A percentile compares a stretch with the other conserved stretches of the same genome.
Evolutionary conservation across 192 early-diverging fungal genomes (phyloP).

Genomic region (Rhizophagus clarus): DNA sequence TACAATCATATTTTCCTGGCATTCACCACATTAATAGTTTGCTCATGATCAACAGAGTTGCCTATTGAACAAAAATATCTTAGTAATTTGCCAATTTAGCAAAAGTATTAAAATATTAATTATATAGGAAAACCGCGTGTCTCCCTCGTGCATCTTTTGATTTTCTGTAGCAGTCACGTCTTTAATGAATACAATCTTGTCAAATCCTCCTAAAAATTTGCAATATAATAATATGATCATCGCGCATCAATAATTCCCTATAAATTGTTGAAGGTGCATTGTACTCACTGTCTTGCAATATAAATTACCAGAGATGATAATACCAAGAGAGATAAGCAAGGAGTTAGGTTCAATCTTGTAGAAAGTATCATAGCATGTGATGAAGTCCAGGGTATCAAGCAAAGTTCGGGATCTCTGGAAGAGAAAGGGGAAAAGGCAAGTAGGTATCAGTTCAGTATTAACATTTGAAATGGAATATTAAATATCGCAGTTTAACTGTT

Average conservation of each 20-base stretch:
- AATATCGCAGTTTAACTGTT: too few species aligned
- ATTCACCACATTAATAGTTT: too few species aligned
- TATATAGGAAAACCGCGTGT: too few species aligned
- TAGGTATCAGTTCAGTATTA: neutral
- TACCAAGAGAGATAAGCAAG: constrained; percentile 2
- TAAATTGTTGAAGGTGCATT: neutral
- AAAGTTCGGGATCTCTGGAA: neutral
- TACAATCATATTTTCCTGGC: too few species aligned
- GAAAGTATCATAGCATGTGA: neutral
- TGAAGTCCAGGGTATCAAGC: neutral
- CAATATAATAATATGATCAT: too few species aligned
- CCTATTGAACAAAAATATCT: too few species aligned
- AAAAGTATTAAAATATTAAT: too few species aligned
- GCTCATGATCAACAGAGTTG: too few species aligned
- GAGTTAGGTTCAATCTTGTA: neutral
- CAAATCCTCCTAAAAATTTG: constrained; percentile 2
- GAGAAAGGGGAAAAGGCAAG: neutral
- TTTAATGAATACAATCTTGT: neutral
- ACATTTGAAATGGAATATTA: neutral
- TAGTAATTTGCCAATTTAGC: too few species aligned
- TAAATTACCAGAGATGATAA: constrained; percentile 2
- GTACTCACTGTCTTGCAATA: neutral
- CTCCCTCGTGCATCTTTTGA: neutral
- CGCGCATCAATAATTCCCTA: too few species aligned
- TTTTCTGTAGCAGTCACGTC: neutral